These are phyloP conservation scores for Aspergillus sp. DNA, from an alignment of 2,329 filamentous ascomycete species.

Conservation along the genomic window DNA sequence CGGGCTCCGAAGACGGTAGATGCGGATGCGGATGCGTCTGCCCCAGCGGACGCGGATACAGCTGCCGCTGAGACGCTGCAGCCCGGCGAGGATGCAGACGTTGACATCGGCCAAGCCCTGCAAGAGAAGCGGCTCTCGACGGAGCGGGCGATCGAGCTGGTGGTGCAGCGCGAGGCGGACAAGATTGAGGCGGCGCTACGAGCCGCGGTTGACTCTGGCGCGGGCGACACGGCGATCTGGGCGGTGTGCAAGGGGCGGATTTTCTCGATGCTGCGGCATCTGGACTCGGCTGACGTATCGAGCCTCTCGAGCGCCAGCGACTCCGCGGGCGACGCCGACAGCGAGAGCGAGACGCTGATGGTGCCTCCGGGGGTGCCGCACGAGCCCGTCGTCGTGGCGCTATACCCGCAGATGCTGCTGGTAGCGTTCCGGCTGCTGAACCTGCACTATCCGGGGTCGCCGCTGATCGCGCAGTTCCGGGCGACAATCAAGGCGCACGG, in stretches of 20 bases:
- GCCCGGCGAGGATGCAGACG: constrained; percentile 2
- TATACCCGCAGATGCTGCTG: constrained; percentile 43
- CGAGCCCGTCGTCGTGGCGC: constrained; percentile 29
- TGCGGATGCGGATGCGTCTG: neutral
- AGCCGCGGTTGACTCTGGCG: constrained; percentile 23
- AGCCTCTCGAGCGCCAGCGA: neutral
- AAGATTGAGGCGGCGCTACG: constrained; percentile 32
- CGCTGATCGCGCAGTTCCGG: constrained; percentile 39
- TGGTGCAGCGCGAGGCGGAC: constrained; percentile 27
- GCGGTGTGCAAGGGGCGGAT: constrained; percentile 37
- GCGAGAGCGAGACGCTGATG: constrained; percentile 16
- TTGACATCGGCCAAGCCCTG: constrained; percentile 7
- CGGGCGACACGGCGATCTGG: constrained; percentile 37
- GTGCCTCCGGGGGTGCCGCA: constrained; percentile 32
- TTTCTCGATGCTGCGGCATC: constrained; percentile 35
- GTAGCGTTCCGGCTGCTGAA: constrained; percentile 40
- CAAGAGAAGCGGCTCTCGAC: constrained; percentile 16
- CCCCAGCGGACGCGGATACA: neutral
- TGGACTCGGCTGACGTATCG: constrained; percentile 15
- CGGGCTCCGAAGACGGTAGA: neutral
- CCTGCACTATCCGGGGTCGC: constrained; percentile 39
- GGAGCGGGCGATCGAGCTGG: constrained; percentile 21
- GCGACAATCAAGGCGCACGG: constrained; percentile 40
- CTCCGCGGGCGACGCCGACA: neutral
- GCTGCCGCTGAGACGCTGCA: neutral